Base-by-base conservation (phyloP, 2,329 filamentous ascomycete genomes). In the Cryoendolithus antarcticus region DNA sequence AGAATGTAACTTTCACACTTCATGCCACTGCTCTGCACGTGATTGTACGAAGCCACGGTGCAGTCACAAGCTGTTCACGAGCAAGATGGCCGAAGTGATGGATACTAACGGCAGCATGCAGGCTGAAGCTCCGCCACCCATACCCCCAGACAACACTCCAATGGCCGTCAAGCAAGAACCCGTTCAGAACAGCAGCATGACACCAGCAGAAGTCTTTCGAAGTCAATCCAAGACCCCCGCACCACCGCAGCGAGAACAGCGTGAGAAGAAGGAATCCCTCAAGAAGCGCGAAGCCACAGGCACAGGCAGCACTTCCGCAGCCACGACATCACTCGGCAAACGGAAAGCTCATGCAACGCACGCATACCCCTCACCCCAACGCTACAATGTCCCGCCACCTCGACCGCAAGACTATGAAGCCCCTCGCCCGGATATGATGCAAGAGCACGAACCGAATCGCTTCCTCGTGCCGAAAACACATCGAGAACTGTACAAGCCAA, bases 321-420 rank as follows among this genome's bases (percentile, higher is more conserved):
- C 44, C 7, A 39, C 42, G 4, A 39, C 42, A 11, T 44, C 45
- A 2, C 41, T 52, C 7, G 54, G 51, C 31, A 53, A 68, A 55
- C 53, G 53, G 10, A 62, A 58, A 52, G 52, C 67, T 32, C 51
- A 47, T 29, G 46, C 55, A 54, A 44, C 53, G 40, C 40, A 57
- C 45, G 35, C 54, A 46, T 46, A 60, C 28, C 63, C 62, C 37
- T 66, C 62, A 34, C 69, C 69, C 10, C 66, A 70, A 55, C 64
- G 69, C 35, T 72, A 69, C 50, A 63, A 63, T 32, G 62, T 71
- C 36, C 63, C 65, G 8, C 62, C 65, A 38, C 69, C 69, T 33
- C 63, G 61, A 35, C 52, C 58, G 2, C 47, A 58, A 10, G 69
- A 71, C 47, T 72, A 70, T 49, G 66, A 71, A 21, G 55, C 63